Base-by-base conservation (phyloP, 805 yeast genomes). In the Soucietia sequanensis region DNA sequence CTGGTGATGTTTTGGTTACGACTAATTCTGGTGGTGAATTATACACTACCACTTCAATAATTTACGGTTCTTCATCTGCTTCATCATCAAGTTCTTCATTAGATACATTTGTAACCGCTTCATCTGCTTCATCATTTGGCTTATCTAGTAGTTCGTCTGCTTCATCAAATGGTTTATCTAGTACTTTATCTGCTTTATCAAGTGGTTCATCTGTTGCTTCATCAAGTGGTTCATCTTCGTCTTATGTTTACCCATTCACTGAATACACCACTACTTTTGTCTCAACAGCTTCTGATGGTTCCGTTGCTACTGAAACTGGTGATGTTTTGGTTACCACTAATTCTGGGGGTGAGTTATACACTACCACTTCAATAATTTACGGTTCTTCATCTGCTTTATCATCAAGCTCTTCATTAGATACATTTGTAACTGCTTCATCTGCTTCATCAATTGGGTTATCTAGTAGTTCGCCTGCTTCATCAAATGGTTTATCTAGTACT, bases 231-330 rank as follows among this genome's bases (percentile, higher is more conserved):
- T 26, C 28, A 4, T 26, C 28, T 10, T 14, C 18, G 18, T 12
- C 8, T 6, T 5, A 16, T 9, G 11, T 5, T 26, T 26, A 6
- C 11, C 18, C 28, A 14, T 26, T 23, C 33, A 44, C 51, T 18
- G 42, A 35, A 6, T 44, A 42, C 41, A 29, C 41, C n/a, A 46
- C 46, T 5, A 35, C 43, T 1, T 30, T 37, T 21, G 37, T 39
- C 5, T 39, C 43, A 10, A 35, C 49, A 6, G 42, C 37, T 15
- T 16, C 34, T 20, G 41, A 29, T 13, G 46, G 50, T 14, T 30
- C 33, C 9, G 34, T 39, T 5, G 37, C 35, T 6, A 52, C 54
- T 7, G 46, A 44, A 12, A 38, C 52, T 7, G 54, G 50, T 23
- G 47, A 29, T 8, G 47, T 44, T 22, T 21, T 29, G 32, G 46